A percentile compares a stretch with the other conserved stretches of the same genome.
Evolutionary conservation across 495 filamentous ascomycete species (phyloP).

Genomic region (Parathielavia appendiculata): DNA sequence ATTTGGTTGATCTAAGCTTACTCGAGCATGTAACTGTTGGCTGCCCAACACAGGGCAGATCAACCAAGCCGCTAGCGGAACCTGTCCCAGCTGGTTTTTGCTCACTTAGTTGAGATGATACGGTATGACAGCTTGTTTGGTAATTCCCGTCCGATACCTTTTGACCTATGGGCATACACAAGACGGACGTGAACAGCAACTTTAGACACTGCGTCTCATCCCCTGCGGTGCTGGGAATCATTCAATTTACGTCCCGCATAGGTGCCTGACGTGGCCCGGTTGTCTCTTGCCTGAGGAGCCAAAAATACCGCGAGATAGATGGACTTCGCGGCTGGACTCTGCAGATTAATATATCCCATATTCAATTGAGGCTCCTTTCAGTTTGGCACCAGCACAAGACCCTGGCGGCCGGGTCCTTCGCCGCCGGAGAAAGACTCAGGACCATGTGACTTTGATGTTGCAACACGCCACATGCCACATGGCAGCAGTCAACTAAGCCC

Average conservation of each 20-base stretch:
- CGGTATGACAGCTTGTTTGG: too few relatives aligned
- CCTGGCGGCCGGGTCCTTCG: constrained; percentile 6
- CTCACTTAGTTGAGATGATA: too few relatives aligned
- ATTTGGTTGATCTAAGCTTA: too few relatives aligned
- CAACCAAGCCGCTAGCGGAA: too few relatives aligned
- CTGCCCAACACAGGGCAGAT: too few relatives aligned
- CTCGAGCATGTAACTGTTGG: too few relatives aligned
- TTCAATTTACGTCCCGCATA: constrained; percentile 1
- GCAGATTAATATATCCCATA: not conserved
- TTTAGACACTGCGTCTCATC: not conserved
- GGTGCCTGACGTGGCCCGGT: not conserved
- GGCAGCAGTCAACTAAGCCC: too few relatives aligned
- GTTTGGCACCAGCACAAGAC: not conserved
- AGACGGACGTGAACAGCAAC: not conserved
- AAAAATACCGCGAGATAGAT: constrained; percentile 8
- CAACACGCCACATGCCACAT: not conserved
- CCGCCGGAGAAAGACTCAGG: not conserved
- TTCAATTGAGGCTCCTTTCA: constrained; percentile 3
- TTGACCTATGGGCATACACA: not conserved
- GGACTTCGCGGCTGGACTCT: constrained; percentile 2
- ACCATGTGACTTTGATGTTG: not conserved
- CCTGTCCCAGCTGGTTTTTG: too few relatives aligned
- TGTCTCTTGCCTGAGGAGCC: not conserved
- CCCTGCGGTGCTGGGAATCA: not conserved
- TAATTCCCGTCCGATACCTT: too few relatives aligned